Evolutionary conservation across 805 yeast genomes (phyloP), one percentile per base, ranked within the genome.

Genomic region (Wickerhamiella allomyrinae): DNA sequence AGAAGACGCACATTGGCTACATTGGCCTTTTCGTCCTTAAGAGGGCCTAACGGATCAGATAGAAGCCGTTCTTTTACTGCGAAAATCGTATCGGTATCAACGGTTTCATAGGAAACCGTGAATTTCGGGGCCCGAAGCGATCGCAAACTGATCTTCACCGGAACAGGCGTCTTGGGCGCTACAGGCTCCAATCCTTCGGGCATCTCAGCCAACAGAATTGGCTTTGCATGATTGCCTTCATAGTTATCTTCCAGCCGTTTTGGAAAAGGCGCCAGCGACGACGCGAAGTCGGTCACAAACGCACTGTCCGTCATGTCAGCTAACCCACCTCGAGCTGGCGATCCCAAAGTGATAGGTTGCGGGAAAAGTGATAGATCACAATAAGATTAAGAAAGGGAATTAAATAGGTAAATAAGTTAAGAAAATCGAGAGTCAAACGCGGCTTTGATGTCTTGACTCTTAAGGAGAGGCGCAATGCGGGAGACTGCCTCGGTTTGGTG

Each of bases 41-140:
- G 41, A 10, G 57, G 57, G 7, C 52, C 46, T 8, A 39, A 38
- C 7, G 59, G 52, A 36, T 56, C 61, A 1, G 53, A 47, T 5
- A 57, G 39, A 14, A 58, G 53, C 29, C 53, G 41, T 47, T 59
- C 61, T 43, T 59, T 59, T 34, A 59, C 37, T 9, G 54, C 46
- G 35, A 46, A 52, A 6, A 57, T 45, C 2, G 57, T 48, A 29
- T 53, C 56, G 8, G 45, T 37, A 7, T 41, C 39, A 10, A 51
- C 44, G 2, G 51, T 49, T 20, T 39, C 51, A 19, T 55, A 47
- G 13, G 55, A 49, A 13, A 63, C 48, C 29, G 62, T 57, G 58
- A 82, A 79, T 54, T 77, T 81, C 5, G 94, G 94, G 4, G 79
- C 73, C 51, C 77, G 75, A 42, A 84, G 70, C 23, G 87, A 79